Conservation (phyloP, 805 yeast species). For the Candida cerambycidarum region DNA sequence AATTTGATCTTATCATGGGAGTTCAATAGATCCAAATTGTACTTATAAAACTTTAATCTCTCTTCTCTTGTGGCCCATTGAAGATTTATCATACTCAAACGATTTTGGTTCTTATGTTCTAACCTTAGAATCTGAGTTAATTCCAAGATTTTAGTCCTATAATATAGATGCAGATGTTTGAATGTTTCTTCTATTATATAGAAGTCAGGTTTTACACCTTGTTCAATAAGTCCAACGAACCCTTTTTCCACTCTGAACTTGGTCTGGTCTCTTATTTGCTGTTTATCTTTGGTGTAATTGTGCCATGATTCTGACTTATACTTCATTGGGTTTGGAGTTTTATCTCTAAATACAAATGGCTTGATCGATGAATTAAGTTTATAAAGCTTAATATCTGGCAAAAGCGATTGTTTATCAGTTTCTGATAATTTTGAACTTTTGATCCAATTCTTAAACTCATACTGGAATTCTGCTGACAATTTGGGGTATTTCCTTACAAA, state of each 20-base stretch:
- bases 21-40: slow-evolving; percentile 17
- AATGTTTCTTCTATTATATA: slow-evolving; percentile 32
- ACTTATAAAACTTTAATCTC: slow-evolving; percentile 8
- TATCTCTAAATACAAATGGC: slow-evolving; percentile 11
- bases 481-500: slow-evolving; percentile 37
- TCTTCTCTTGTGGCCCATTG: slow-evolving; percentile 15
- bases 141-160: slow-evolving; percentile 13
- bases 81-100: slow-evolving; percentile 25
- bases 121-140: slow-evolving; percentile 14
- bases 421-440: background rate
- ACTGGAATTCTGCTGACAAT: slow-evolving; percentile 22
- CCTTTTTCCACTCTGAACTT: slow-evolving; percentile 33
- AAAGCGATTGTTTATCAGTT: background rate
- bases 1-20: slow-evolving; percentile 29
- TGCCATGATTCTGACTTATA: slow-evolving; percentile 7
- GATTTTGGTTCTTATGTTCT: slow-evolving; percentile 17
- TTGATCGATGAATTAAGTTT: slow-evolving; percentile 6
- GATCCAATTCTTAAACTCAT: slow-evolving; percentile 1
- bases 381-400: background rate
- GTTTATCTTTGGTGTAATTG: background rate
- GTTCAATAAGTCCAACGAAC: slow-evolving; percentile 28
- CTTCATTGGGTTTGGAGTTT: slow-evolving; percentile 11
- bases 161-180: slow-evolving; percentile 20
- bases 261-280: slow-evolving; percentile 22
- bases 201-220: slow-evolving; percentile 38